A percentile compares a stretch with the other conserved stretches of the same genome.
Conservation (phyloP, 495 filamentous ascomycete genomes). For the Penicillium samsonianum region DNA sequence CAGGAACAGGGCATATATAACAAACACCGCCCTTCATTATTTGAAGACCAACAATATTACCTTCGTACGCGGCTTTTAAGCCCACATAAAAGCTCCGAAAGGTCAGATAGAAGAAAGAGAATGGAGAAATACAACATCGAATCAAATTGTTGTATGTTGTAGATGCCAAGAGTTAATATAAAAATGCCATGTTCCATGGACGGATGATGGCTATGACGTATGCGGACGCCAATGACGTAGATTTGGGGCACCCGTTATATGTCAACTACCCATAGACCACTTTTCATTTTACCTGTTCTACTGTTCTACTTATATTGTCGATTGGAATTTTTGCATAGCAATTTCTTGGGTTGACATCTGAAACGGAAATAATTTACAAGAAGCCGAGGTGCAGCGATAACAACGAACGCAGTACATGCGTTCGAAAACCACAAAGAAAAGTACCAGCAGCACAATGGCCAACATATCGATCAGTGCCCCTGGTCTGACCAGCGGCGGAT, state of each 20-base stretch:
- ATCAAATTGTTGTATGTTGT: background rate
- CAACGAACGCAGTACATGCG: background rate
- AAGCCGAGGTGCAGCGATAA: background rate
- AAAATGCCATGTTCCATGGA: background rate
- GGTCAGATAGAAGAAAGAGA: background rate
- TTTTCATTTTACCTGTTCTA: background rate
- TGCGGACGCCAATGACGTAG: slow-evolving; percentile 23
- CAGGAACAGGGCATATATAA: background rate
- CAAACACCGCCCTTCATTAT: background rate
- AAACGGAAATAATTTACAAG: background rate
- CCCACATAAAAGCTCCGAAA: background rate
- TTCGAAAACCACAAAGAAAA: background rate
- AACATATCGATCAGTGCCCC: slow-evolving; percentile 43
- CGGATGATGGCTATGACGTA: slow-evolving; percentile 21
- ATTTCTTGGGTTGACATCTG: background rate
- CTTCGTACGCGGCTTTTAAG: background rate
- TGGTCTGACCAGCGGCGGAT: slow-evolving; percentile 36
- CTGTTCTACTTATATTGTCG: background rate
- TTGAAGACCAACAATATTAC: background rate
- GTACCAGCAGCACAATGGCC: slow-evolving; percentile 31
- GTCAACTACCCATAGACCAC: slow-evolving; percentile 8
- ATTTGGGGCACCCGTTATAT: slow-evolving; percentile 10
- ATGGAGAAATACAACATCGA: background rate
- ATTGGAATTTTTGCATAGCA: background rate
- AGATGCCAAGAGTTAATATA: slow-evolving; percentile 7